Conservation (phyloP, 768 basidiomycete genomes). For the Suillus lakei region DNA sequence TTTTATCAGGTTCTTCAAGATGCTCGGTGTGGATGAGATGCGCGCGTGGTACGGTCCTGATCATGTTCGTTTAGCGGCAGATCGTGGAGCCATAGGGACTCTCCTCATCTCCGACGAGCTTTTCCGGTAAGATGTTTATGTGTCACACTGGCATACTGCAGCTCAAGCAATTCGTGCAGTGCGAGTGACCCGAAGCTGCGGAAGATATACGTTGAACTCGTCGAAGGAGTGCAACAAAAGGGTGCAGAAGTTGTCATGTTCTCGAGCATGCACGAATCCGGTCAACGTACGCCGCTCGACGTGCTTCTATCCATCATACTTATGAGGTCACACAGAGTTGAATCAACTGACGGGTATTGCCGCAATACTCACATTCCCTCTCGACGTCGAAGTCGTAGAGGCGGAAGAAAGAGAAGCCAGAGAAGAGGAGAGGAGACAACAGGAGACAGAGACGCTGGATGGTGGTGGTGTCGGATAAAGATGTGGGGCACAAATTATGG, state of each 20-base stretch:
- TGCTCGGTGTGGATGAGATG: conserved; percentile 93
- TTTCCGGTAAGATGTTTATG: conserved; percentile 65
- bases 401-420: conserved; percentile 84
- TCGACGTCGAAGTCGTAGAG: conserved; percentile 95
- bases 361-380: conserved; percentile 93
- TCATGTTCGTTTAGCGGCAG: conserved; percentile 90
- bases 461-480: conserved; percentile 6
- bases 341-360: conserved; percentile 95
- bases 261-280: conserved; percentile 99
- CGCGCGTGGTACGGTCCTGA: conserved; percentile 98
- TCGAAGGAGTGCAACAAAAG: conserved; percentile 86
- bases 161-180: conserved; percentile 42
- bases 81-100: conserved; percentile 92
- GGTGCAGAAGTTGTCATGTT: conserved; percentile 96
- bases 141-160: not conserved
- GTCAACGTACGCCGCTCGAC: conserved; percentile 74
- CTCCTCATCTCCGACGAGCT: conserved; percentile 94
- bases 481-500: not conserved
- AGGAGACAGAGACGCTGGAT: conserved; percentile 11
- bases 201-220: conserved; percentile 84
- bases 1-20: conserved; percentile 87
- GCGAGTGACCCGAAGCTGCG: conserved; percentile 79
- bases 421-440: conserved; percentile 41
- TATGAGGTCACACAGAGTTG: conserved; percentile 65
- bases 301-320: conserved; percentile 1